Evolutionary conservation across 208 protist genomes (phyloP).

Genomic region (Trichomonas gallinae): DNA sequence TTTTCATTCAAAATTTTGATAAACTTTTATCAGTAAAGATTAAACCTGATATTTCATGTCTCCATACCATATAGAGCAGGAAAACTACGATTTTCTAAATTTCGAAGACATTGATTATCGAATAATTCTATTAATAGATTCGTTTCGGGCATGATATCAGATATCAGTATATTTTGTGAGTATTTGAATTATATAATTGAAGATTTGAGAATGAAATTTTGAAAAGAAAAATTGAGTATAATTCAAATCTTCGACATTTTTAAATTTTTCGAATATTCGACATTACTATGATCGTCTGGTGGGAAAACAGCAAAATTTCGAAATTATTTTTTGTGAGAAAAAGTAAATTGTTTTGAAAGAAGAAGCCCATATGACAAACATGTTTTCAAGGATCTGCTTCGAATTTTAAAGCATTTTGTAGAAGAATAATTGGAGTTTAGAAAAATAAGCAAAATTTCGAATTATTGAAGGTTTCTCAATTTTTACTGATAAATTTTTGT

Average conservation of each 20-base stretch:
- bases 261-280: neutral
- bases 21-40: too few species aligned
- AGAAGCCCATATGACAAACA: neutral
- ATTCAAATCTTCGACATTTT: neutral
- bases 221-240: neutral
- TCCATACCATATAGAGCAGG: too few species aligned
- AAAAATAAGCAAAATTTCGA: neutral
- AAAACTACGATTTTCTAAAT: too few species aligned
- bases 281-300: neutral
- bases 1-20: too few species aligned
- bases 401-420: neutral
- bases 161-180: too few species aligned
- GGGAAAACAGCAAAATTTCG: neutral
- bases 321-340: neutral
- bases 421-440: neutral
- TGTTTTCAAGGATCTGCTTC: neutral
- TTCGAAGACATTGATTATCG: too few species aligned
- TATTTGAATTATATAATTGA: too few species aligned
- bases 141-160: too few species aligned
- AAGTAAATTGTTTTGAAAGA: neutral
- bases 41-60: too few species aligned
- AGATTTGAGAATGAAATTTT: neutral
- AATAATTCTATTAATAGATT: too few species aligned
- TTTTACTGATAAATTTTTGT: neutral
- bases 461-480: neutral